Conservation (phyloP, 2,329 filamentous ascomycete genomes). For the Magnaporthiopsis rhizophila region DNA sequence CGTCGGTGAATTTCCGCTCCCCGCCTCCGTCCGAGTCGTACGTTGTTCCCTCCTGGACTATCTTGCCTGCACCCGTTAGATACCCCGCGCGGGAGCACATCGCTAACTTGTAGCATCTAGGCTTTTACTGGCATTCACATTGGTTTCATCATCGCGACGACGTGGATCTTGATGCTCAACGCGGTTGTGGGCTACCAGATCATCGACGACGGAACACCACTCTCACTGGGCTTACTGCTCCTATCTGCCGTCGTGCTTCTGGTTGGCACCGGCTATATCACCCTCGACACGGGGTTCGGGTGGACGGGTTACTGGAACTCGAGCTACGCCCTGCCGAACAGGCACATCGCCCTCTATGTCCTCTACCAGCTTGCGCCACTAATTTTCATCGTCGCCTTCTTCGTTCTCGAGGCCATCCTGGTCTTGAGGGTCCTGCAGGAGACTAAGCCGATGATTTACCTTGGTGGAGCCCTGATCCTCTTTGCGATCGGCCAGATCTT, state of each 20-base stretch:
- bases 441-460: constrained; percentile 84
- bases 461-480: constrained; percentile 63
- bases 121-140: constrained; percentile 87
- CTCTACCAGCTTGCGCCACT: constrained; percentile 87
- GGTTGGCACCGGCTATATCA: constrained; percentile 89
- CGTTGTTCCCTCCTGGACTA: constrained; percentile 22
- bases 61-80: background rate
- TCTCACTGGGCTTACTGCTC: constrained; percentile 70
- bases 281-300: constrained; percentile 80
- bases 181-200: constrained; percentile 88
- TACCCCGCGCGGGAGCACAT: background rate
- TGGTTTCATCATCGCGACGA: constrained; percentile 77
- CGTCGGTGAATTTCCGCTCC: constrained; percentile 78
- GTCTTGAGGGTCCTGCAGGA: constrained; percentile 84
- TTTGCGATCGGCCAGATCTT: constrained; percentile 94
- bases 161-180: constrained; percentile 89
- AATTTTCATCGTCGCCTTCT: constrained; percentile 82
- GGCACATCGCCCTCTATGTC: constrained; percentile 82
- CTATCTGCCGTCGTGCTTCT: constrained; percentile 66
- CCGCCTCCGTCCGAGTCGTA: constrained; percentile 59
- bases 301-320: constrained; percentile 75
- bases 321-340: constrained; percentile 52
- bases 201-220: constrained; percentile 81
- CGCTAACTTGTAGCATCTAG: constrained; percentile 30
- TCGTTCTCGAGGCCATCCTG: constrained; percentile 72